Evolutionary conservation across 2,329 filamentous ascomycete genomes (phyloP), one percentile per base, ranked within the genome.

Genomic region (Monilinia fructigena): DNA sequence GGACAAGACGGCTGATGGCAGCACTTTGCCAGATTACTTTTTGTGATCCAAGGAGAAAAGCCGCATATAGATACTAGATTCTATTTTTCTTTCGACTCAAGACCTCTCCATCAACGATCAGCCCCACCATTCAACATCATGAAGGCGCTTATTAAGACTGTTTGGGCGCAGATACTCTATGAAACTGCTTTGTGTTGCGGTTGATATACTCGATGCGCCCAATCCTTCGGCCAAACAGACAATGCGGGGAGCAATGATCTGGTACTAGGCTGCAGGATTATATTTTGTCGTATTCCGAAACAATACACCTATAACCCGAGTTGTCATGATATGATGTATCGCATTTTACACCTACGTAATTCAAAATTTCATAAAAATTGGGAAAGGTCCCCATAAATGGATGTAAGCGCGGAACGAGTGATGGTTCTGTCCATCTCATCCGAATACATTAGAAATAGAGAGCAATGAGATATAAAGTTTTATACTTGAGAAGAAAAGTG

Each of bases 1-100:
- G 73, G 92, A 95, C 67, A 93, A 93, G 79, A 76, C 80, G n/a
- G 83, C 82, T 2, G 86, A 88, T 69, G 83, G 83, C 2, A 87
- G 80, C 64, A 80, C 83, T 76, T 77, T 95, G 74, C 90, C 86
- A 3, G 87, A 89, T 74, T 89, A 89, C 77, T 92, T 92, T 78
- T 81, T 92, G 78, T 91, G 63, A 60, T 50, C 23, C 4, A 8
- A 26, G 5, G 8, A 65, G 48, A 64, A 54, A 40, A 28, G 16
- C 7, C 16, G 23, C 23, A 23, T 14, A 28, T 55, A 42, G 48
- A 63, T 18, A 50, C 58, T 50, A 50, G 31, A 61, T 50, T 14
- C 28, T 48, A 50, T 47, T n/a, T 55, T 40, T 20, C 26, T 47
- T 50, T 20, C 45, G 58, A 61, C 31, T 20, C 31, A 10, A 14